phyloP scores from a whole-genome alignment of 495 filamentous ascomycete species.

The Xylaria curta region DNA sequence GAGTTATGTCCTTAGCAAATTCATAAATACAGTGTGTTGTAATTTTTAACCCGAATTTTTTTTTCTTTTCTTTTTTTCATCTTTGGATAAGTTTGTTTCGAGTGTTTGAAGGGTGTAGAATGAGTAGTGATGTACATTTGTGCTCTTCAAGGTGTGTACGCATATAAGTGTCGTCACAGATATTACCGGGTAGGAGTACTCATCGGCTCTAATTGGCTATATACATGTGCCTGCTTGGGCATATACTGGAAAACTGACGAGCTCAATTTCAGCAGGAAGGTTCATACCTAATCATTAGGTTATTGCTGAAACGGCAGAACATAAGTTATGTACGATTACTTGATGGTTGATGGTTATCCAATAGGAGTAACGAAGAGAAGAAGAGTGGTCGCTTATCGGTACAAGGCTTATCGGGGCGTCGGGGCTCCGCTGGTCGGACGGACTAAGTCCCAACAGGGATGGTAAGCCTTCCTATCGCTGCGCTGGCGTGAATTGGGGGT shows the following conservation, averaged over 20 bases:
- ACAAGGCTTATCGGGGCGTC: constrained; percentile 18
- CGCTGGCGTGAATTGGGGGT: not conserved
- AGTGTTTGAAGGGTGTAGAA: no score
- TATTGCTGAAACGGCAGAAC: not conserved
- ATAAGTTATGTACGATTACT: not conserved
- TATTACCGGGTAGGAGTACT: not conserved
- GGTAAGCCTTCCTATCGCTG: not conserved
- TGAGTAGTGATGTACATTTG: not conserved
- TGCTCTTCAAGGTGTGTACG: not conserved
- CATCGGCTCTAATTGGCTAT: not conserved
- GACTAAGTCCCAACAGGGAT: constrained; percentile 21
- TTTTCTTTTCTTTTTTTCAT: no score
- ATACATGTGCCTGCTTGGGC: not conserved
- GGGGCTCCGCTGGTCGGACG: constrained; percentile 25
- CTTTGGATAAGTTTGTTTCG: no score
- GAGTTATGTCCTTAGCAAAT: not conserved
- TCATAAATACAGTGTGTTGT: constrained; percentile 21
- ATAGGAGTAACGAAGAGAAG: not conserved
- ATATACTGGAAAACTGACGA: no score
- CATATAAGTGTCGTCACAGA: not conserved
- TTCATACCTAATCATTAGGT: no score
- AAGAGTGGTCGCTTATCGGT: not conserved
- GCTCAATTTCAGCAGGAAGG: no score
- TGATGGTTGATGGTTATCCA: not conserved
- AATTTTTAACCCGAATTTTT: no score